phyloP scores from a whole-genome alignment of 2,329 filamentous ascomycete species.

The Fusarium musae region DNA sequence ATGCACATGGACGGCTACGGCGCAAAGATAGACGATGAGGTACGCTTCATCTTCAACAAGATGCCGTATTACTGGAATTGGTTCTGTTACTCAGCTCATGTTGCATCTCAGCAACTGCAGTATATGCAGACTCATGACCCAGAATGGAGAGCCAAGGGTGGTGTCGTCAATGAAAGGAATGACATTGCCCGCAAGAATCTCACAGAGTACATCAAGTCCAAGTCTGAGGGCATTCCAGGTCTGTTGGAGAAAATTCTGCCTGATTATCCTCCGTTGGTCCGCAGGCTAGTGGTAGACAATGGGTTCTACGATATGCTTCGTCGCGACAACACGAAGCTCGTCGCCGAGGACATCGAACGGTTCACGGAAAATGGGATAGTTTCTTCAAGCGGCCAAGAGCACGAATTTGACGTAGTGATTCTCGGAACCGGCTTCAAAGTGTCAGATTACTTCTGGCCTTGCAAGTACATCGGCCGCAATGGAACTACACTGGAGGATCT shows the following conservation, averaged over 20 bases:
- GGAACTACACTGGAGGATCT: background rate
- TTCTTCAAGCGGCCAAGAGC: background rate
- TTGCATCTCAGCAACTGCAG: background rate
- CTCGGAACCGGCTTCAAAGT: background rate
- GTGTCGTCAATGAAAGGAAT: background rate
- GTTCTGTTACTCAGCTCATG: background rate
- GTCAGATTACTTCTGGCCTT: background rate
- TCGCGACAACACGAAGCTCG: background rate
- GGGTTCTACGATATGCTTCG: background rate
- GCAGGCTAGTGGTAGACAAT: background rate
- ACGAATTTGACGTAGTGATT: background rate
- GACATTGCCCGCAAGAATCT: background rate
- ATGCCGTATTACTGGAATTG: background rate
- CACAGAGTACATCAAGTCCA: background rate
- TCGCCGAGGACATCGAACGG: background rate
- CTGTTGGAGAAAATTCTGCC: background rate
- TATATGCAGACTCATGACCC: background rate
- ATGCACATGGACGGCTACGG: background rate
- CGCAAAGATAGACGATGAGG: background rate
- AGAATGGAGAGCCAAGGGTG: background rate
- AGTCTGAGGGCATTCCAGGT: background rate
- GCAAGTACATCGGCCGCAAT: background rate
- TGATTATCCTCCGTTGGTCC: background rate
- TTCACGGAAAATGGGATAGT: background rate
- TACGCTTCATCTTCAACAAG: background rate